Conservation (phyloP, 2,329 filamentous ascomycete species). For the Diatrype stigma region DNA sequence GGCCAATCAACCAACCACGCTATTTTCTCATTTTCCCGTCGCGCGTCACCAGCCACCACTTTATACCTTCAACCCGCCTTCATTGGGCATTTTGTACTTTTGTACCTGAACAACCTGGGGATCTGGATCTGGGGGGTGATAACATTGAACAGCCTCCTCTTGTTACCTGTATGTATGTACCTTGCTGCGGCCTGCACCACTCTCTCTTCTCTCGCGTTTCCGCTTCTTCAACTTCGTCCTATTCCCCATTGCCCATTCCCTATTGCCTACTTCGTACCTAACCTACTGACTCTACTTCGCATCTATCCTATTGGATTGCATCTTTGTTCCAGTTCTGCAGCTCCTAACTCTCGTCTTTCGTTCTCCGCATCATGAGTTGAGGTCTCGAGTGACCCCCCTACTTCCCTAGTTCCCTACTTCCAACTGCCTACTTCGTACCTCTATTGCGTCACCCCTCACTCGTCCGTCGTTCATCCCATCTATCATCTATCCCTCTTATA, state of each 20-base stretch:
- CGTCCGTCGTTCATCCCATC: neutral
- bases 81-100: neutral
- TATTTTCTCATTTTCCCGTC: neutral
- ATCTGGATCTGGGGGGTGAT: too few relatives aligned
- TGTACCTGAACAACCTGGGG: too few relatives aligned
- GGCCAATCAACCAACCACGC: slow-evolving; percentile 1
- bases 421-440: neutral
- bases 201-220: neutral
- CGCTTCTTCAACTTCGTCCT: neutral
- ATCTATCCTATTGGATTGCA: neutral
- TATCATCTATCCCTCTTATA: neutral
- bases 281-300: neutral
- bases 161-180: neutral
- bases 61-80: neutral
- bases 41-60: slow-evolving; percentile 1
- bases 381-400: neutral
- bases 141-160: too few relatives aligned
- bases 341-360: neutral
- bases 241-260: too few relatives aligned
- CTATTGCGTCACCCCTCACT: neutral
- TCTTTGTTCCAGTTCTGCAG: neutral
- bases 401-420: neutral
- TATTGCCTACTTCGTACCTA: too few relatives aligned
- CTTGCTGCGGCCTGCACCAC: neutral
- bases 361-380: neutral